A percentile compares a stretch with the other conserved stretches of the same genome.
Conservation (phyloP, 352 stramenopile genomes). For the Phytophthora fragariae region DNA sequence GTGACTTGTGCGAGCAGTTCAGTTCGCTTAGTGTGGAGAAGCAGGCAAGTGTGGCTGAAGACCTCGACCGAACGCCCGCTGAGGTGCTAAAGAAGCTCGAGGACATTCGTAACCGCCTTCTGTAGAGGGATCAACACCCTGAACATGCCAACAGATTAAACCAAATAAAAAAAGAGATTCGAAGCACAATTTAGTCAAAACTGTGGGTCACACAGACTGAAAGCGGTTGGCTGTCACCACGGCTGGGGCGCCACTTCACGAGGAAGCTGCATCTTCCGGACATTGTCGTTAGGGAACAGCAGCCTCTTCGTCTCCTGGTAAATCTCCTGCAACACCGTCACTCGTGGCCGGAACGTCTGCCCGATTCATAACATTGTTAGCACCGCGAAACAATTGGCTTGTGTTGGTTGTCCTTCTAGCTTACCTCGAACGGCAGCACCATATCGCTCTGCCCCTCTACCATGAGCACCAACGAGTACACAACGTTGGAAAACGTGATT, state of each 20-base stretch:
- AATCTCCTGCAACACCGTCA: conserved; percentile 76
- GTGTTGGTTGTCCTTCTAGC: neutral
- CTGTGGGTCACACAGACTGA: conserved; percentile 6
- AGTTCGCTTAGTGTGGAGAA: conserved; percentile 92
- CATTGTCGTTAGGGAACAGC: conserved; percentile 59
- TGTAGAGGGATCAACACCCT: conserved; percentile 70
- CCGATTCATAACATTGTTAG: neutral
- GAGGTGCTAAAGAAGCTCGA: conserved; percentile 99
- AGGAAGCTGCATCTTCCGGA: conserved; percentile 60
- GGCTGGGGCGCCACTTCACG: conserved; percentile 14
- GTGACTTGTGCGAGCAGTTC: conserved; percentile 98
- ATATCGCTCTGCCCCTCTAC: conserved; percentile 70
- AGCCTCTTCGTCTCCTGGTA: conserved; percentile 61
- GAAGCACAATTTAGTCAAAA: conserved; percentile 24
- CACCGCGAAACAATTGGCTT: neutral
- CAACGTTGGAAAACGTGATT: conserved; percentile 80
- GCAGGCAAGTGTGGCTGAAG: conserved; percentile 96
- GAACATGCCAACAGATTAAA: conserved; percentile 9
- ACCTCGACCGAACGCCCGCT: conserved; percentile 95
- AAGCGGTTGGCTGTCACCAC: conserved; percentile 9
- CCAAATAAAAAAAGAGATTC: conserved; percentile 12
- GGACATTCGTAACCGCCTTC: conserved; percentile 96
- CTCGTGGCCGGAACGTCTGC: conserved; percentile 74
- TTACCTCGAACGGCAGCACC: conserved; percentile 82
- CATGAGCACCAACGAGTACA: conserved; percentile 87